phyloP scores from a whole-genome alignment of 768 basidiomycete genomes.

The Strobilomyces dryophilus region DNA sequence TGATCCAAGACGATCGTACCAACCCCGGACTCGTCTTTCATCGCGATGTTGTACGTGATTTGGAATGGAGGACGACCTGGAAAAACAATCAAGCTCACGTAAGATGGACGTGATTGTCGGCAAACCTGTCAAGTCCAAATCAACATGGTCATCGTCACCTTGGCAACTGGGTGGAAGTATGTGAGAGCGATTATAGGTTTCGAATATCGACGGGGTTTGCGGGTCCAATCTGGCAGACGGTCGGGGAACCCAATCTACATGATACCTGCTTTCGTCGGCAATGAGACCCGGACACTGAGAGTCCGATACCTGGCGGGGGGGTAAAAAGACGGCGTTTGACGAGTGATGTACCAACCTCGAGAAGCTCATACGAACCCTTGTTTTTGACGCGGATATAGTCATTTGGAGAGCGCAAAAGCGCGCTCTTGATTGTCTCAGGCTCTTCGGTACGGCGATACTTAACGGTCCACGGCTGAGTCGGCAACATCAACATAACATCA shows the following conservation, averaged over 20 bases:
- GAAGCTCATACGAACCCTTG: constrained; percentile 72
- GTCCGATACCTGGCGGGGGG: constrained; percentile 59
- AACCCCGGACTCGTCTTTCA: constrained; percentile 61
- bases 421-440: constrained; percentile 37
- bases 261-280: constrained; percentile 55
- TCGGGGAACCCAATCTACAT: constrained; percentile 74
- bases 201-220: constrained; percentile 51
- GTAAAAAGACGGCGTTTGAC: not conserved
- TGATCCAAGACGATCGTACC: constrained; percentile 71
- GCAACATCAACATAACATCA: constrained; percentile 4
- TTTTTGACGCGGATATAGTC: constrained; percentile 68
- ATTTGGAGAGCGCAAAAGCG: constrained; percentile 57
- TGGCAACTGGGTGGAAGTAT: constrained; percentile 79
- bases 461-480: constrained; percentile 78
- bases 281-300: constrained; percentile 82
- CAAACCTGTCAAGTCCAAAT: constrained; percentile 75
- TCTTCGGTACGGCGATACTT: constrained; percentile 59
- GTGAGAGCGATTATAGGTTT: constrained; percentile 66
- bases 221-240: constrained; percentile 69
- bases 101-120: not conserved
- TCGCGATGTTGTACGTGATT: constrained; percentile 83
- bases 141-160: constrained; percentile 75
- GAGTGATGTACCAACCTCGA: constrained; percentile 46
- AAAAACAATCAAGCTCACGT: not conserved
- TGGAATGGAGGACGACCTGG: constrained; percentile 90